phyloP scores from a whole-genome alignment of 1,284 basidiomycete genomes.

The Ceratobasidium papillatum region DNA sequence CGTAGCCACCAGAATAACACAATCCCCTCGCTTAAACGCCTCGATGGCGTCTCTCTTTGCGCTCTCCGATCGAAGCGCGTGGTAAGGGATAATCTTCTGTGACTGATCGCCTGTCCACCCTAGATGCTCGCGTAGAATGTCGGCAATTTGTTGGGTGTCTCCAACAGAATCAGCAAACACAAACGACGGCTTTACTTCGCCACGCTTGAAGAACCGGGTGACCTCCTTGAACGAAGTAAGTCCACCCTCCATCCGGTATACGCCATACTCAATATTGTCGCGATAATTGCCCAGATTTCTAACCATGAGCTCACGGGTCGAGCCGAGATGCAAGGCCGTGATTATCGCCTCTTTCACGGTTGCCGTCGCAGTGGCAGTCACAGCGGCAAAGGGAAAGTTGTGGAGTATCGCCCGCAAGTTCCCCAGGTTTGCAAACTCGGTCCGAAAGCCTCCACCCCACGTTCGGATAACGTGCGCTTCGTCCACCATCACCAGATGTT shows the following conservation, averaged over 20 bases:
- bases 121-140: neutral
- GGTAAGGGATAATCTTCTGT: neutral
- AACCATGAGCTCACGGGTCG: neutral
- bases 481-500: conserved; percentile 7
- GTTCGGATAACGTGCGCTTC: conserved; percentile 7
- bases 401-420: neutral
- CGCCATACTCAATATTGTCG: neutral
- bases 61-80: neutral
- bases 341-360: neutral
- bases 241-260: conserved; percentile 3
- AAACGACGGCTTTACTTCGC: neutral
- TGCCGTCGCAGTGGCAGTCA: conserved; percentile 6
- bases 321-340: neutral
- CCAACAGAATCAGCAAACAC: neutral
- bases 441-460: neutral
- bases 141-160: neutral
- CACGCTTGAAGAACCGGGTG: neutral
- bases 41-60: neutral
- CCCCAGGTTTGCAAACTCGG: neutral
- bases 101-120: neutral
- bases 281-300: neutral
- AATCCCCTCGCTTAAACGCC: neutral
- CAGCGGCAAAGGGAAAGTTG: neutral
- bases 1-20: neutral
- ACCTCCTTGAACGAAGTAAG: neutral